A percentile compares a stretch with the other conserved stretches of the same genome.
These are phyloP conservation scores for Daldinia sp. DNA, from an alignment of 2,329 filamentous ascomycete genomes.

Conservation along the genomic window DNA sequence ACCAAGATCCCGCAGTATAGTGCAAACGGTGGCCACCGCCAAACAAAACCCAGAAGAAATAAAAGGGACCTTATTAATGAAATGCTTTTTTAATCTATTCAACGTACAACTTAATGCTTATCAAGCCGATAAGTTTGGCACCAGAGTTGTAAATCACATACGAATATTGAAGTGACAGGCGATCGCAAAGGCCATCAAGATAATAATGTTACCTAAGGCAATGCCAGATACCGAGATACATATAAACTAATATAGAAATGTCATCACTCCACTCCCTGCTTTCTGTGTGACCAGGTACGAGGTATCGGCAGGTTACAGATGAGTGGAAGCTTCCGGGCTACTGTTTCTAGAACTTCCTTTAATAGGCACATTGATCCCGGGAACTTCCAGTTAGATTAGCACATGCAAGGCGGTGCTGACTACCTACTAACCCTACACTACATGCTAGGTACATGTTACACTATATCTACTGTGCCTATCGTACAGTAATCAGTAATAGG, in stretches of 20 bases:
- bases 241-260: background rate
- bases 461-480: too few relatives aligned
- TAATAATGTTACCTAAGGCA: background rate
- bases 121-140: background rate
- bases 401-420: slow-evolving; percentile 16
- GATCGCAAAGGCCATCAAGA: background rate
- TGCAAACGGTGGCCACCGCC: slow-evolving; percentile 28
- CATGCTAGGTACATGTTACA: background rate
- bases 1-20: slow-evolving; percentile 23
- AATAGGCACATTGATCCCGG: slow-evolving; percentile 21
- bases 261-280: slow-evolving; percentile 1
- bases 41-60: slow-evolving; percentile 17
- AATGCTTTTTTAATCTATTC: slow-evolving; percentile 24
- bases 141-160: background rate
- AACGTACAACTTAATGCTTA: slow-evolving; percentile 27
- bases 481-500: background rate
- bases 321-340: slow-evolving; percentile 17
- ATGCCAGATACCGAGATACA: background rate
- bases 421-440: too few relatives aligned
- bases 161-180: background rate
- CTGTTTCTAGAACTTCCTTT: slow-evolving; percentile 37
- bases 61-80: slow-evolving; percentile 11
- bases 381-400: slow-evolving; percentile 35
- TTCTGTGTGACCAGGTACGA: slow-evolving; percentile 26
- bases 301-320: slow-evolving; percentile 13